phyloP scores from a whole-genome alignment of 306 rosid species.

The Mimosa pudica region DNA sequence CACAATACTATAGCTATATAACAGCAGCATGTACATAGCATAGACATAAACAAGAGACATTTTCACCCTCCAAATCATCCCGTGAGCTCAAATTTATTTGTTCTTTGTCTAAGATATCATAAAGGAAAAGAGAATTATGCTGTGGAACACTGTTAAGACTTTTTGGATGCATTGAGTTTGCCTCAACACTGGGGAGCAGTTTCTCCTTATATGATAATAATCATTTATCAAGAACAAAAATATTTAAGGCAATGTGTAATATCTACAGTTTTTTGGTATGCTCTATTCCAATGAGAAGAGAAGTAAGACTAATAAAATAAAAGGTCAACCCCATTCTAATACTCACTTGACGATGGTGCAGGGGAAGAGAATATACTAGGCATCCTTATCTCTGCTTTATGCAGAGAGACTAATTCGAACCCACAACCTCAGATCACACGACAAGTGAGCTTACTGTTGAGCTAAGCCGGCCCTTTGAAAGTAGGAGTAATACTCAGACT shows the following conservation, averaged over 20 bases:
- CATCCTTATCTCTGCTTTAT: no score
- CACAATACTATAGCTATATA: not conserved
- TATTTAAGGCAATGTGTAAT: not conserved
- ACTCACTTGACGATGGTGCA: no score
- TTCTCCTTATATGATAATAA: not conserved
- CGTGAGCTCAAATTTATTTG: not conserved
- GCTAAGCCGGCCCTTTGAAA: no score
- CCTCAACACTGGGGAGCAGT: not conserved
- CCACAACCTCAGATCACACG: no score
- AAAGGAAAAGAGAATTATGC: not conserved
- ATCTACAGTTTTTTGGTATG: not conserved
- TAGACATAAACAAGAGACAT: not conserved
- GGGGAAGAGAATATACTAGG: no score
- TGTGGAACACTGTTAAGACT: not conserved
- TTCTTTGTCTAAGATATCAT: not conserved
- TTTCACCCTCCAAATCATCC: slow-evolving; percentile 1
- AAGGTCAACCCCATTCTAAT: no score
- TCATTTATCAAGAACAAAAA: not conserved
- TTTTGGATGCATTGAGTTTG: not conserved
- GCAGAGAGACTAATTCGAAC: no score
- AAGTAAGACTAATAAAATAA: no score
- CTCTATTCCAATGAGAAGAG: not conserved
- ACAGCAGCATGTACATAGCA: not conserved
- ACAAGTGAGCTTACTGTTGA: no score
- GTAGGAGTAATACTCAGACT: not conserved